phyloP scores from a whole-genome alignment of 2,329 filamentous ascomycete genomes.

The Aspergillus versicolor region DNA sequence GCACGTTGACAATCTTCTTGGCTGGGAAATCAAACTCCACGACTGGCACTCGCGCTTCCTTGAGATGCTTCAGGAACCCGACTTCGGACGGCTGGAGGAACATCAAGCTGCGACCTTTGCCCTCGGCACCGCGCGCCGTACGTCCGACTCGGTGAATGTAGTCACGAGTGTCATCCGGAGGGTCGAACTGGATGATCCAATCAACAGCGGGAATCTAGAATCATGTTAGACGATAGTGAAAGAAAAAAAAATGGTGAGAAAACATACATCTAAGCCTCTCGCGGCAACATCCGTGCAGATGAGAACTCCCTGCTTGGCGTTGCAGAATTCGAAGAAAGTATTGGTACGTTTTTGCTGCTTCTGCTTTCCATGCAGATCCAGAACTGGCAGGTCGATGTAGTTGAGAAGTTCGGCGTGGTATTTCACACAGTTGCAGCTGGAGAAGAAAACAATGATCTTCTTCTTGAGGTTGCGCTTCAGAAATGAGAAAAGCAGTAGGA shows the following conservation, averaged over 20 bases:
- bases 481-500: constrained; percentile 91
- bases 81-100: constrained; percentile 92
- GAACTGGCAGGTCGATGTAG: constrained; percentile 90
- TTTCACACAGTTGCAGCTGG: constrained; percentile 87
- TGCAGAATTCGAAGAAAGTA: constrained; percentile 95
- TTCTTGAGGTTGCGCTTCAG: constrained; percentile 89
- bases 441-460: constrained; percentile 97
- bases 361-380: constrained; percentile 89
- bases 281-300: constrained; percentile 98
- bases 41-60: constrained; percentile 86
- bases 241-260: neutral
- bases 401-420: constrained; percentile 95
- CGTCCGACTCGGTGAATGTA: constrained; percentile 97
- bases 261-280: constrained; percentile 77
- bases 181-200: constrained; percentile 95
- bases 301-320: constrained; percentile 78
- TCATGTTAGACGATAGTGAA: constrained; percentile 19
- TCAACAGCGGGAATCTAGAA: constrained; percentile 82
- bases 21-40: constrained; percentile 94
- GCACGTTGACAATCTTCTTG: constrained; percentile 87
- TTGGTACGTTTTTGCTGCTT: constrained; percentile 99
- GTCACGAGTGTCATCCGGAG: constrained; percentile 83
- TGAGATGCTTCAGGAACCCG: constrained; percentile 87
- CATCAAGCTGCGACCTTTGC: constrained; percentile 84
- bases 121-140: constrained; percentile 80